phyloP scores from a whole-genome alignment of 176 grass and related monocot genomes.

The Alloteropsis semialata region DNA sequence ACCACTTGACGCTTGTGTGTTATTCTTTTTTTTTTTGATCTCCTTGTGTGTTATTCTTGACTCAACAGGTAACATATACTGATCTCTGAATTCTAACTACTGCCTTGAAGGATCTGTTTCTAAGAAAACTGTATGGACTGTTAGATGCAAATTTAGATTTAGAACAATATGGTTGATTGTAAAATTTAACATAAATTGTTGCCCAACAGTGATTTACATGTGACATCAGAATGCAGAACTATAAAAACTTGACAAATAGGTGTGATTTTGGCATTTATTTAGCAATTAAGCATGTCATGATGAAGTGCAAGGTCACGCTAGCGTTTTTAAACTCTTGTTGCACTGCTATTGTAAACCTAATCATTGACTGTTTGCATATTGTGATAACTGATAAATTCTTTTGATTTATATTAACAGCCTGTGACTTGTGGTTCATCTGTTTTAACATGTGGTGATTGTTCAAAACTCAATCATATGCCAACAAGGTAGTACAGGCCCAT shows the following conservation, averaged over 20 bases:
- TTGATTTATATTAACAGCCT: not conserved
- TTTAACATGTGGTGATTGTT: not conserved
- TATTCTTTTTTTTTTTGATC: no score
- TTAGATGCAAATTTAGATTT: not conserved
- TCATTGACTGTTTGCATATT: not conserved
- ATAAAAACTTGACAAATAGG: not conserved
- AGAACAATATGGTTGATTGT: not conserved
- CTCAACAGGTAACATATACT: not conserved
- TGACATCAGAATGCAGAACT: not conserved
- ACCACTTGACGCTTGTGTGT: not conserved
- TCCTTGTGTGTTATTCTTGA: not conserved
- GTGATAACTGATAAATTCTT: not conserved
- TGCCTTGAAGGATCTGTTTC: not conserved
- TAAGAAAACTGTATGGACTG: not conserved
- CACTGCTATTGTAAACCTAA: not conserved
- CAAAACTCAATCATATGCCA: not conserved
- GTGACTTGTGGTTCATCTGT: not conserved
- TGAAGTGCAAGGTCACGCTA: not conserved
- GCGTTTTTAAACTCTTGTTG: not conserved
- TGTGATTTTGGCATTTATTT: constrained; percentile 2
- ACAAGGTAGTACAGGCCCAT: not conserved
- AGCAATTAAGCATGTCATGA: not conserved
- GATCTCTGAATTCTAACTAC: not conserved
- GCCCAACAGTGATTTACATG: not conserved
- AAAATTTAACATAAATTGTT: not conserved